These are phyloP conservation scores for Colletotrichum sansevieriae DNA, from an alignment of 2,329 filamentous ascomycete species.

Conservation along the genomic window DNA sequence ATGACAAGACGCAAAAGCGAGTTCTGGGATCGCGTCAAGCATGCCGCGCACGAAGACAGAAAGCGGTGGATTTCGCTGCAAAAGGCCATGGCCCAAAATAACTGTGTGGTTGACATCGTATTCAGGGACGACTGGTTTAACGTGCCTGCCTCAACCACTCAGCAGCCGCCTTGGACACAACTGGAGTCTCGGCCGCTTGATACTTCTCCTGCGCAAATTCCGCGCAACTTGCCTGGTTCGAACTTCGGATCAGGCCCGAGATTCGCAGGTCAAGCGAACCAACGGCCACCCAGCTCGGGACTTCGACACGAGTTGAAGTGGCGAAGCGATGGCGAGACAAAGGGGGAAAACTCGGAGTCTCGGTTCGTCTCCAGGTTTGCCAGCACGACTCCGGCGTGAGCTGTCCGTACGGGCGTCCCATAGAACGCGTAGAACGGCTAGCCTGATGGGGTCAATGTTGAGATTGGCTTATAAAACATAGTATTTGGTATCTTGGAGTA, in stretches of 20 bases:
- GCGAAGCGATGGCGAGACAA: not conserved
- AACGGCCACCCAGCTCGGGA: slow-evolving; percentile 7
- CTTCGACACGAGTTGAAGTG: slow-evolving; percentile 26
- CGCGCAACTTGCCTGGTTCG: not conserved
- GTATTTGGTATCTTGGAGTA: too few relatives aligned
- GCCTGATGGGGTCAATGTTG: too few relatives aligned
- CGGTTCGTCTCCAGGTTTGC: too few relatives aligned
- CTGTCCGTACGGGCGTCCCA: too few relatives aligned
- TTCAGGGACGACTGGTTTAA: slow-evolving; percentile 26
- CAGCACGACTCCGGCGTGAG: too few relatives aligned
- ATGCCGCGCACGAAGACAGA: slow-evolving; percentile 21
- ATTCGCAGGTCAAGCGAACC: not conserved
- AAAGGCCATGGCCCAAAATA: slow-evolving; percentile 32
- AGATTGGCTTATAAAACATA: too few relatives aligned
- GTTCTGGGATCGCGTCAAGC: slow-evolving; percentile 28
- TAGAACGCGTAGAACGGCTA: too few relatives aligned
- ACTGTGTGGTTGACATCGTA: slow-evolving; percentile 37
- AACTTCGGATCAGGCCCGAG: not conserved
- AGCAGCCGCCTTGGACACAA: not conserved
- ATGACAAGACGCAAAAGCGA: slow-evolving; percentile 13
- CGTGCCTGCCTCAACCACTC: not conserved
- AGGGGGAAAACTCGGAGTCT: not conserved
- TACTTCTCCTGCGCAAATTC: not conserved
- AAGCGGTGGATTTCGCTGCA: slow-evolving; percentile 32
- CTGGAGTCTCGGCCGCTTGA: not conserved